Conservation (phyloP, 2,329 filamentous ascomycete species). For the Hansfordia pulvinata region DNA sequence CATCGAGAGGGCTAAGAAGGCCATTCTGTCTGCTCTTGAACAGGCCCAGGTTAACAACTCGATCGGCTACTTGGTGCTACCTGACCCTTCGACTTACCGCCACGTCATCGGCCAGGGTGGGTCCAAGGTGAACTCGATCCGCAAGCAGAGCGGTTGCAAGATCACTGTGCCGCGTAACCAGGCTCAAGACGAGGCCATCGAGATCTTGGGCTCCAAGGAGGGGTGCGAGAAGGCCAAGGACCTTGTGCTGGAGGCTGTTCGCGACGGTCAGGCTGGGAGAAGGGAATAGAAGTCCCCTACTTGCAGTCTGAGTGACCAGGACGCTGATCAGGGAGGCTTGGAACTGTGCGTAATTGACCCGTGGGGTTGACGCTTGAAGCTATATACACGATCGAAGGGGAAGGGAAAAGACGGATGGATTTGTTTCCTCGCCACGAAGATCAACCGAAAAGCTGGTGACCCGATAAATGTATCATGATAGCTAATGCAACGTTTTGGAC, state of each 20-base stretch:
- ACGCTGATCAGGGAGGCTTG: too few species aligned
- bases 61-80: slow-evolving; percentile 78
- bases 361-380: too few species aligned
- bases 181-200: slow-evolving; percentile 66
- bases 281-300: slow-evolving; percentile 16
- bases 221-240: slow-evolving; percentile 80
- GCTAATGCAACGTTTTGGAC: too few species aligned
- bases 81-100: slow-evolving; percentile 80
- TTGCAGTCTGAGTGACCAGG: too few species aligned
- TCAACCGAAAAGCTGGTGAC: too few species aligned
- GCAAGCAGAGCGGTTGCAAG: slow-evolving; percentile 83
- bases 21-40: slow-evolving; percentile 59
- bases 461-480: too few species aligned
- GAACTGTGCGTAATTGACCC: too few species aligned
- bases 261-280: slow-evolving; percentile 32
- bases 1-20: slow-evolving; percentile 67
- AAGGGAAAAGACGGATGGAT: too few species aligned
- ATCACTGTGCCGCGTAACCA: slow-evolving; percentile 87
- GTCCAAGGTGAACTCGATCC: slow-evolving; percentile 83
- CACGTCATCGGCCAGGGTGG: slow-evolving; percentile 83
- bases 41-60: slow-evolving; percentile 56
- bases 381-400: too few species aligned
- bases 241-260: slow-evolving; percentile 74
- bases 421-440: too few species aligned
- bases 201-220: slow-evolving; percentile 67